Evolutionary conservation across 169 alveolate genomes (phyloP), one percentile per base, ranked within the genome.

Genomic region (Eimeria tenella): DNA sequence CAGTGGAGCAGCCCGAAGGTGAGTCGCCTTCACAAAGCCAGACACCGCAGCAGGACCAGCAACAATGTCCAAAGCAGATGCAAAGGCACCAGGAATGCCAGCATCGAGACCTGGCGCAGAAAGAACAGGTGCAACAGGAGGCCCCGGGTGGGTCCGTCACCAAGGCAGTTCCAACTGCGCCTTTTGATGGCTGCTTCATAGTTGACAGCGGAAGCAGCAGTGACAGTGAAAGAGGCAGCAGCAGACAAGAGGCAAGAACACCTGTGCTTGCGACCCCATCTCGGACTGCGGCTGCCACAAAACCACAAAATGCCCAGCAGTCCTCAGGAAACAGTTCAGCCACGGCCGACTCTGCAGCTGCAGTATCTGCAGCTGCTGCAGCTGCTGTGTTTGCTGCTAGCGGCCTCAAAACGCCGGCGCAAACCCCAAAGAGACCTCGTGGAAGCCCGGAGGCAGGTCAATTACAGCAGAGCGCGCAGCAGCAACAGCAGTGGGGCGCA

Each of bases 171-270:
- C 9, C 10, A 50, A n/a, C 63, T 53, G 19, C 82, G 6, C 70
- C 82, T 15, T 49, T 52, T 50, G 92, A 60, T 4, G 56, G 82
- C 52, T 31, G 77, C 68, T 84, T 63, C 49, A 49, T 55, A 15
- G 50, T 60, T 65, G 81, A n/a, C 65, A 84, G 92, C 82, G 53
- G 58, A 23, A 42, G 68, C 81, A 42, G 92, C 92, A 63, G 70
- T 3, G 63, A 42, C 81, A 63, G 63, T 81, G 23, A n/a, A 62
- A 49, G 23, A 56, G 74, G 90, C 75, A 23, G 90, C 90, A 58
- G 9, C 90, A 60, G 82, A 9, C 42, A 68, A 17, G 42, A 11
- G 3, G 79, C 92, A 63, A 53, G 4, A 49, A 42, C 81, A 63
- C 58, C 92, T 11, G 53, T 84, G 21, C 11, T 53, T 52, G 90